Percentiles rank a stretch among this genome's conserved stretches.
Evolutionary conservation across 2,329 filamentous ascomycete genomes (phyloP).

Genomic region (Knoxdaviesia proteae): DNA sequence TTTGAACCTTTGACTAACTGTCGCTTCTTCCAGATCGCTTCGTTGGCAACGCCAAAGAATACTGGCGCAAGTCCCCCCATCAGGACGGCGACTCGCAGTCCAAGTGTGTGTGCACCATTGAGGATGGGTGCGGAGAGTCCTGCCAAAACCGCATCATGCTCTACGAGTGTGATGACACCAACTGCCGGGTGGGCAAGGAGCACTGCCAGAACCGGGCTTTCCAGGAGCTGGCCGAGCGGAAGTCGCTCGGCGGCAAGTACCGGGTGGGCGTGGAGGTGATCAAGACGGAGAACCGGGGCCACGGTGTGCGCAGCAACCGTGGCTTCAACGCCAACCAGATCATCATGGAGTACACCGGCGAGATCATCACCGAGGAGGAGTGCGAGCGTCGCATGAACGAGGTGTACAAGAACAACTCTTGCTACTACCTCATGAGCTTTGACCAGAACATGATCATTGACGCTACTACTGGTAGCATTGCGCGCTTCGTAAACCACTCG

Average conservation of each 20-base stretch:
- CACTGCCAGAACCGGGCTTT: slow-evolving; percentile 77
- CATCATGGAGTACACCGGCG: slow-evolving; percentile 94
- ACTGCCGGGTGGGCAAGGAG: slow-evolving; percentile 60
- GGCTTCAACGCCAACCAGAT: slow-evolving; percentile 79
- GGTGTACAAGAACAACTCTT: slow-evolving; percentile 87
- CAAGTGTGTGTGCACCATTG: slow-evolving; percentile 56
- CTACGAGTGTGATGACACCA: slow-evolving; percentile 83
- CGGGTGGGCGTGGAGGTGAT: slow-evolving; percentile 88
- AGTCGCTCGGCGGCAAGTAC: slow-evolving; percentile 63
- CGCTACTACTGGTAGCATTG: slow-evolving; percentile 85
- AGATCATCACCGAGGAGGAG: slow-evolving; percentile 90
- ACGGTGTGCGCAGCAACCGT: slow-evolving; percentile 78
- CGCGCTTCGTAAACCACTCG: slow-evolving; percentile 94
- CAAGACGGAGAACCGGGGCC: slow-evolving; percentile 72
- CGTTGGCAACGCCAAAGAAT: slow-evolving; percentile 58
- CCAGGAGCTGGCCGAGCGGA: slow-evolving; percentile 53
- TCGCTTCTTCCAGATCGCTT: slow-evolving; percentile 48
- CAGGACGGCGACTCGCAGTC: slow-evolving; percentile 49
- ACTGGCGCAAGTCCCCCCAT: slow-evolving; percentile 63
- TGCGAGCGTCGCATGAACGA: slow-evolving; percentile 87
- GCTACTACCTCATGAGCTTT: slow-evolving; percentile 97
- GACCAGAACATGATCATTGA: slow-evolving; percentile 98
- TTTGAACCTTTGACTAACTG: slow-evolving; percentile 8
- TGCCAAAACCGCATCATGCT: slow-evolving; percentile 95
- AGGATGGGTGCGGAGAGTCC: slow-evolving; percentile 67